Conservation (phyloP, 1,139 yeast species). For the Ogataea hybrid region DNA sequence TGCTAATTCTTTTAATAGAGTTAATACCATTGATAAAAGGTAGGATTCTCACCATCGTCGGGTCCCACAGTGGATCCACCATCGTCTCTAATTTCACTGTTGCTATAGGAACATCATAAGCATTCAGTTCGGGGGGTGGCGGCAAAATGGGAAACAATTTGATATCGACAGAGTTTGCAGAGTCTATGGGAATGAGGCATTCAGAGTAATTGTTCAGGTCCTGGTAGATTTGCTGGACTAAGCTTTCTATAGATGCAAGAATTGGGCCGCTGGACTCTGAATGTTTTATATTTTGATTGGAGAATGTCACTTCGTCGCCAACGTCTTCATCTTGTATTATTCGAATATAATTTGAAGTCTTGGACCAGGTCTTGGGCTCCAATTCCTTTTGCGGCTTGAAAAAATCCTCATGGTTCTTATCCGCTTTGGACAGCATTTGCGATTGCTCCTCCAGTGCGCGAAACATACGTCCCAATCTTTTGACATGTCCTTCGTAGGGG, state of each 20-base stretch:
- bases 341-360: slow-evolving; percentile 27
- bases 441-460: slow-evolving; percentile 88
- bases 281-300: slow-evolving; percentile 27
- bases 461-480: slow-evolving; percentile 85
- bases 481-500: slow-evolving; percentile 83
- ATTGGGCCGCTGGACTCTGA: slow-evolving; percentile 35
- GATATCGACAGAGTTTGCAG: slow-evolving; percentile 86
- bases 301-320: slow-evolving; percentile 23
- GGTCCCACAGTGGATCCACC: slow-evolving; percentile 94
- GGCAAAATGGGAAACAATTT: slow-evolving; percentile 85
- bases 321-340: slow-evolving; percentile 30
- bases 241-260: slow-evolving; percentile 66
- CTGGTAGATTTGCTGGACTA: slow-evolving; percentile 85
- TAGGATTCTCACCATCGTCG: slow-evolving; percentile 84
- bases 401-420: slow-evolving; percentile 28
- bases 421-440: slow-evolving; percentile 59
- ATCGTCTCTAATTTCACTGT: slow-evolving; percentile 69
- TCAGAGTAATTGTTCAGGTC: slow-evolving; percentile 94
- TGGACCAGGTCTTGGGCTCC: slow-evolving; percentile 6
- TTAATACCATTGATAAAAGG: slow-evolving; percentile 89
- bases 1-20: slow-evolving; percentile 73
- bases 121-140: slow-evolving; percentile 72
- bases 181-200: slow-evolving; percentile 90
- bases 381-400: slow-evolving; percentile 31
- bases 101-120: slow-evolving; percentile 85